These are phyloP conservation scores for Fistulinella prunicolor DNA, from an alignment of 768 basidiomycete species.

Conservation along the genomic window DNA sequence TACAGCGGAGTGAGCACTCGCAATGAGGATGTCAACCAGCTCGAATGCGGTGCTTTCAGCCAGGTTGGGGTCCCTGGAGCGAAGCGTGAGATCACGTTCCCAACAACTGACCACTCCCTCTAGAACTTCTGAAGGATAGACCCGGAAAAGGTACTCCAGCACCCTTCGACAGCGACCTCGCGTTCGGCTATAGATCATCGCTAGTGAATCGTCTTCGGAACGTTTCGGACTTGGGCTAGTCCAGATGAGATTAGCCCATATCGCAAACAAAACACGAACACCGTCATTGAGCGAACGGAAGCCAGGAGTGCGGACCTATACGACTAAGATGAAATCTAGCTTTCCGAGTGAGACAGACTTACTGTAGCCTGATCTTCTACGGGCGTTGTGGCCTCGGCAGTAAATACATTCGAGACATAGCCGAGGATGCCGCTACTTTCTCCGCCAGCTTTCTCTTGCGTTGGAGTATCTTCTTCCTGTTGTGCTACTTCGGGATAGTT, in stretches of 20 bases:
- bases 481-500: slow-evolving; percentile 48
- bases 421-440: slow-evolving; percentile 75
- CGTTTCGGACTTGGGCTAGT: slow-evolving; percentile 42
- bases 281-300: slow-evolving; percentile 78
- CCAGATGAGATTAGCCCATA: slow-evolving; percentile 68
- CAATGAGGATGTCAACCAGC: slow-evolving; percentile 76
- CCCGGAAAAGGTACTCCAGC: slow-evolving; percentile 82
- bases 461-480: slow-evolving; percentile 54
- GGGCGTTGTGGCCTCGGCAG: slow-evolving; percentile 55
- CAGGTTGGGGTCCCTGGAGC: slow-evolving; percentile 38
- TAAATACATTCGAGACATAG: slow-evolving; percentile 89
- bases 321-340: slow-evolving; percentile 2
- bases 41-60: slow-evolving; percentile 65
- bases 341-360: slow-evolving; percentile 23
- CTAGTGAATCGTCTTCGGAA: slow-evolving; percentile 65
- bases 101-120: slow-evolving; percentile 84
- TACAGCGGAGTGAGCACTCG: slow-evolving; percentile 83
- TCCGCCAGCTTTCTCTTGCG: slow-evolving; percentile 48
- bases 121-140: slow-evolving; percentile 75
- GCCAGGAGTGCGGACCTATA: slow-evolving; percentile 63
- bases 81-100: slow-evolving; percentile 54
- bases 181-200: slow-evolving; percentile 64
- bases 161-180: slow-evolving; percentile 71
- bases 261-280: slow-evolving; percentile 69
- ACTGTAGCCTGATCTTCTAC: slow-evolving; percentile 60